These are phyloP conservation scores for Posidonia australis DNA, from an alignment of 106 monocot genomes.

Conservation along the genomic window DNA sequence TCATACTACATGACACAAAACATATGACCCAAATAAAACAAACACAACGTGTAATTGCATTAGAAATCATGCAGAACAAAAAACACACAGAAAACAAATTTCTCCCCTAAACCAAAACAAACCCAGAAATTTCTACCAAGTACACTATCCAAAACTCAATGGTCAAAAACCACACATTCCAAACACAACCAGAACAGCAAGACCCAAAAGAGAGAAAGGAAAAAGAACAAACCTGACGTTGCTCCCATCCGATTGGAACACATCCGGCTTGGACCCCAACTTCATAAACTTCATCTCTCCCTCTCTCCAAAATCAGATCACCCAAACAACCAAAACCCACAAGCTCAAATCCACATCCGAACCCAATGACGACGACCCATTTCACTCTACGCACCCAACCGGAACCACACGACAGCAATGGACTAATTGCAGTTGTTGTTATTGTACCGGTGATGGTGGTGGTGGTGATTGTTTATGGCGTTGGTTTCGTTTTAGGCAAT, in stretches of 20 bases:
- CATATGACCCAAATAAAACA: too few species aligned
- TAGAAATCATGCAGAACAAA: too few species aligned
- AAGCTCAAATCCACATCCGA: neutral
- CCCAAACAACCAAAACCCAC: constrained; percentile 1
- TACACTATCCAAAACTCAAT: neutral
- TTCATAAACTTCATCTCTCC: constrained; percentile 24
- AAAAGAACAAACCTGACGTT: constrained; percentile 4
- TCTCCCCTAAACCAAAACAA: too few species aligned
- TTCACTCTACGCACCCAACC: neutral
- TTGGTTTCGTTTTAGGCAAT: neutral
- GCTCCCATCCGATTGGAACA: constrained; percentile 10
- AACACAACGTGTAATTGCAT: too few species aligned
- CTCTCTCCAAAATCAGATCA: neutral
- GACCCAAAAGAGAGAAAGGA: neutral
- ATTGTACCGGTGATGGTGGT: neutral
- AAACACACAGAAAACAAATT: neutral
- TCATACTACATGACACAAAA: neutral
- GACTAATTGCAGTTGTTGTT: too few species aligned
- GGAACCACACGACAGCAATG: neutral
- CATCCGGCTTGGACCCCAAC: constrained; percentile 19
- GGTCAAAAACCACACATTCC: neutral
- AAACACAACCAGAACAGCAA: neutral
- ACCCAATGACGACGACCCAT: neutral
- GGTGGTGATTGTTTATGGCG: neutral
- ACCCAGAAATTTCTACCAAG: too few species aligned